Evolutionary conservation across 345 rosid species (phyloP).

Genomic region (Trapa bicornis): DNA sequence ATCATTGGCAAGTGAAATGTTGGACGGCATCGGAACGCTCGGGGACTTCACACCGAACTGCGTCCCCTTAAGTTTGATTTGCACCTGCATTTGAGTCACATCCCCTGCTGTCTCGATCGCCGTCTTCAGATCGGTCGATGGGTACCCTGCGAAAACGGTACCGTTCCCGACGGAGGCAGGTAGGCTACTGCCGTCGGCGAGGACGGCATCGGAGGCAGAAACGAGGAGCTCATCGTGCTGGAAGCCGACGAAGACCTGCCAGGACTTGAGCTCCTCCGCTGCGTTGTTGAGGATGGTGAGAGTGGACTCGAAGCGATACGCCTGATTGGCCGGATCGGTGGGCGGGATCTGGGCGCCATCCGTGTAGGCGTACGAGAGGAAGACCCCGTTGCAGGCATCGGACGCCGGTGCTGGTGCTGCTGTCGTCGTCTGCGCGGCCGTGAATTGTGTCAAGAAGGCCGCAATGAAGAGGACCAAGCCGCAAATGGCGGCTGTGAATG

Average conservation of each 20-base stretch:
- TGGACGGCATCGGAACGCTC: constrained; percentile 53
- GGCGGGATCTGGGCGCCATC: constrained; percentile 53
- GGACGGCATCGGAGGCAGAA: constrained; percentile 60
- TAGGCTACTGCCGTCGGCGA: constrained; percentile 53
- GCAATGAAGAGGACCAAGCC: constrained; percentile 8
- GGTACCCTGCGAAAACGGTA: constrained; percentile 64
- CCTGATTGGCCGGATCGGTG: constrained; percentile 42
- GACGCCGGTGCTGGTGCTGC: constrained; percentile 39
- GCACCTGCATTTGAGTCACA: constrained; percentile 58
- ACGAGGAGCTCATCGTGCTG: constrained; percentile 60
- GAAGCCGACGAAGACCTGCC: constrained; percentile 70
- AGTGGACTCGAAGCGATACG: constrained; percentile 75
- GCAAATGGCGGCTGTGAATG: constrained; percentile 3
- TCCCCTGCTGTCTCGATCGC: constrained; percentile 95
- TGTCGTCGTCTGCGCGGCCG: constrained; percentile 32
- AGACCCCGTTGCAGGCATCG: constrained; percentile 55
- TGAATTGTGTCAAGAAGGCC: constrained; percentile 14
- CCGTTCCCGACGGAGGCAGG: constrained; percentile 78
- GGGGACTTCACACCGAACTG: constrained; percentile 75
- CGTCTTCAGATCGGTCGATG: constrained; percentile 64
- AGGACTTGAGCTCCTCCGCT: constrained; percentile 51
- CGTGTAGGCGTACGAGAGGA: constrained; percentile 43
- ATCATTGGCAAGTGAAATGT: constrained; percentile 60
- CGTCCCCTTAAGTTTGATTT: constrained; percentile 67
- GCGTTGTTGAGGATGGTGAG: constrained; percentile 67